Base-by-base conservation (phyloP, 2,329 filamentous ascomycete species). In the Curvularia spicifera region DNA sequence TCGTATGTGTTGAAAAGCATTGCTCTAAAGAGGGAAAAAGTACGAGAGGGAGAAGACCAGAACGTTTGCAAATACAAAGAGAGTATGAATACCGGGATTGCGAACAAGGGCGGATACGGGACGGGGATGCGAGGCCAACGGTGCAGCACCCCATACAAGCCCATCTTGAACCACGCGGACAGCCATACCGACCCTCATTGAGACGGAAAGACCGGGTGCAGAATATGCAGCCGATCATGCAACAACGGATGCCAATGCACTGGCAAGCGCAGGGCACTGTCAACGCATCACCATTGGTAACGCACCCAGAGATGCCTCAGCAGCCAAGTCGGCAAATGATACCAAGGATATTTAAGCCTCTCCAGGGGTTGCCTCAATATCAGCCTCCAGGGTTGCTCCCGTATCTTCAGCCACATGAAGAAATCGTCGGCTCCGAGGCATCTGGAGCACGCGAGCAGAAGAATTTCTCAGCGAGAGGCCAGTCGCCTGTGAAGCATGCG, bases 11-110 rank as follows among this genome's bases (percentile, higher is more conserved):
- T 0, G 56, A 51, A 20, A 48, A 57, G 20, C 33, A 33, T 22
- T 56, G 47, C 13, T 61, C 51, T 8, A 33, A 47, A 13, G 61
- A 55, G 12, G 13, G 18, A 4, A 62, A 51, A 44, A 52, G 46
- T 3, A 51, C 42, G n/a, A 56, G 56, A 28, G 45, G 47, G 31
- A 33, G 37, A n/a, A 31, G 35, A 9, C 45, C 20, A 1, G 51
- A 43, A 42, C 45, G 44, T 20, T 46, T 33, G 45, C 55, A 49
- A 39, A 48, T 39, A 4, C 46, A 47, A 28, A 47, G 54, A 12
- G 44, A 40, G 8, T 52, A 48, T 37, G 50, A 44, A 8, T 10
- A 15, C 10, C 37, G 40, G 10, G 24, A 53, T 33, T 1, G 29
- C 8, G 53, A 45, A 22, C 39, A 24, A 5, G 29, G 31, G 10